Base-by-base conservation (phyloP, 192 early-diverging fungal genomes). In the Funneliformis geosporum region DNA sequence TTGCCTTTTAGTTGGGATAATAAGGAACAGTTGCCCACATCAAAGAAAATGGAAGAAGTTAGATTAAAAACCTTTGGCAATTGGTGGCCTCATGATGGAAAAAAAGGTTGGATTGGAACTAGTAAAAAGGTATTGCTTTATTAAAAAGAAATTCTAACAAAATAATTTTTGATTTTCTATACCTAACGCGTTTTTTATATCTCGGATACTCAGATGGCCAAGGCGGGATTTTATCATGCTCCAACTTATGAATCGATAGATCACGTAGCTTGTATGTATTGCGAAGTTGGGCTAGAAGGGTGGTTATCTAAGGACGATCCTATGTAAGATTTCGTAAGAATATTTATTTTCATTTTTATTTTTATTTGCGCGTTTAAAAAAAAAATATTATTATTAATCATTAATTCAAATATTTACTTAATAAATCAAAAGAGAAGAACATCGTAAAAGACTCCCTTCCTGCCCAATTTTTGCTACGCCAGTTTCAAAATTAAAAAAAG, bases 281-380 rank as follows among this genome's bases (percentile, higher is more conserved):
- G 84, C 46, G n/a, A 60, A 1, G 40, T 80, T 23, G 77, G 73
- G 23, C 66, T 85, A 65, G 82, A 83, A 42, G 80, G 82, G 12
- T 85, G 84, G 84, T 81, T 83, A 55, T 42, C 73, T 5, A 12
- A 75, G 23, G 84, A 85, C 68, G 84, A 85, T 46, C 84, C 84
- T 25, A 61, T 80, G 27, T 78, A 85, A 72, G 70, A 28, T 25
- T 55, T 55, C 33, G 33, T 33, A 33, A 33, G 33, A 21, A 7
- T 4, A 47, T 40, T 72, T 25, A 0, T 8, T 25, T 46, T 12
- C 14, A 27, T 71, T n/a, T 25, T 44, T 71, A 44, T 47, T 43
- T 21, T 69, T 39, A 2, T 43, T n/a, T 43, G 21, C 18, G 42
- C 43, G 2, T 42, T 5, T 42, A 0, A 12, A 40, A 8, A 12